Evolutionary conservation across 306 rosid genomes (phyloP).

Genomic region (Vigna angularis): DNA sequence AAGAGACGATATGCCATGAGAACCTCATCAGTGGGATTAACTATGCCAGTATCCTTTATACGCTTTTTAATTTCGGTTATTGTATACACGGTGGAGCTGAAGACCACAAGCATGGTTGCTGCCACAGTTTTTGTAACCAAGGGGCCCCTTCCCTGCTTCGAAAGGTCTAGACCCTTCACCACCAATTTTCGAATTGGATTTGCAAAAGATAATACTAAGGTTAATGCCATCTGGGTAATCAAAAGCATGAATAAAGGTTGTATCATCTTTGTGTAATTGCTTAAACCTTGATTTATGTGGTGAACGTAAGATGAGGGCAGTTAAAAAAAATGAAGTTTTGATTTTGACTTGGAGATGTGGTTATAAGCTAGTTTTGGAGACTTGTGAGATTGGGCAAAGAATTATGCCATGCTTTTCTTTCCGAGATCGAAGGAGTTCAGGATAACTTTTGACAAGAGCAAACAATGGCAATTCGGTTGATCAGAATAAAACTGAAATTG

Average conservation of each 20-base stretch:
- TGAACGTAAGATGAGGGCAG: conserved; percentile 23
- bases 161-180: conserved; percentile 52
- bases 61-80: conserved; percentile 50
- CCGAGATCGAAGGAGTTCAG: not conserved
- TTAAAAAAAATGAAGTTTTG: not conserved
- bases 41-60: conserved; percentile 49
- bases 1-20: conserved; percentile 52
- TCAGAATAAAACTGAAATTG: too few relatives aligned
- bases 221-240: conserved; percentile 53
- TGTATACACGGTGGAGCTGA: conserved; percentile 53
- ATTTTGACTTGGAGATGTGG: not conserved
- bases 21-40: conserved; percentile 72
- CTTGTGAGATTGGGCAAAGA: conserved; percentile 39
- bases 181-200: conserved; percentile 61
- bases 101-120: conserved; percentile 58
- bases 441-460: conserved; percentile 43
- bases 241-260: conserved; percentile 53
- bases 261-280: conserved; percentile 50
- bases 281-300: conserved; percentile 17
- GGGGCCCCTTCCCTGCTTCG: conserved; percentile 65
- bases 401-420: conserved; percentile 50
- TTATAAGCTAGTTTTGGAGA: conserved; percentile 23
- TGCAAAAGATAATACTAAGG: conserved; percentile 54
- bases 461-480: not conserved
- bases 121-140: conserved; percentile 66